phyloP scores from a whole-genome alignment of 2,329 filamentous ascomycete species.

The Sarocladium oryzae region DNA sequence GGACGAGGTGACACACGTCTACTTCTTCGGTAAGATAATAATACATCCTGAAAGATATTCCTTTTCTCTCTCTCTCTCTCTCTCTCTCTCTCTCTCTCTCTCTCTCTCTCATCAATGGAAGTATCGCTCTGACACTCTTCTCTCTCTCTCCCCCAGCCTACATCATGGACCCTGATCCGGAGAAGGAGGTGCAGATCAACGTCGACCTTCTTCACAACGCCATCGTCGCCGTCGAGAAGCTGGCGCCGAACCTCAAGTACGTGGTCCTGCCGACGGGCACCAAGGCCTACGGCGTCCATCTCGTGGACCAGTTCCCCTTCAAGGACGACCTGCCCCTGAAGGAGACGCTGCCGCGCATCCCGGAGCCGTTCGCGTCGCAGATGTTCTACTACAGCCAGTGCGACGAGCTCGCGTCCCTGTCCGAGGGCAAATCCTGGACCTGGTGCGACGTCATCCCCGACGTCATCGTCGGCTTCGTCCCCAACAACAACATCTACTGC shows the following conservation, averaged over 20 bases:
- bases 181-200: constrained; percentile 27
- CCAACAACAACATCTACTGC: constrained; percentile 35
- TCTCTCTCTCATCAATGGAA: too few relatives aligned
- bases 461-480: constrained; percentile 35
- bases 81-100: too few relatives aligned
- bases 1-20: constrained; percentile 34
- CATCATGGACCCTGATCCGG: constrained; percentile 26
- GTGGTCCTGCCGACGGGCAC: constrained; percentile 35
- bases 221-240: constrained; percentile 29
- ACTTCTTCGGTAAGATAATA: constrained; percentile 34
- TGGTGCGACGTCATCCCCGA: constrained; percentile 39
- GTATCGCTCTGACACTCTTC: neutral
- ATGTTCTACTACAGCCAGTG: constrained; percentile 42
- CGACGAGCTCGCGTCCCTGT: constrained; percentile 29
- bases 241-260: constrained; percentile 30
- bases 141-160: constrained; percentile 21
- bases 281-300: constrained; percentile 30
- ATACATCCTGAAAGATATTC: too few relatives aligned
- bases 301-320: constrained; percentile 22
- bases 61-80: too few relatives aligned
- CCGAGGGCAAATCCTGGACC: constrained; percentile 32
- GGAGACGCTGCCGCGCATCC: constrained; percentile 33
- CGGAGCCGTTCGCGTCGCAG: constrained; percentile 32
- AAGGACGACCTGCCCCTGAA: constrained; percentile 28
- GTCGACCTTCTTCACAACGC: constrained; percentile 30